Percentiles rank a stretch among this genome's conserved stretches.
Conservation (phyloP, 352 stramenopile genomes). For the Phytopythium delawarense region DNA sequence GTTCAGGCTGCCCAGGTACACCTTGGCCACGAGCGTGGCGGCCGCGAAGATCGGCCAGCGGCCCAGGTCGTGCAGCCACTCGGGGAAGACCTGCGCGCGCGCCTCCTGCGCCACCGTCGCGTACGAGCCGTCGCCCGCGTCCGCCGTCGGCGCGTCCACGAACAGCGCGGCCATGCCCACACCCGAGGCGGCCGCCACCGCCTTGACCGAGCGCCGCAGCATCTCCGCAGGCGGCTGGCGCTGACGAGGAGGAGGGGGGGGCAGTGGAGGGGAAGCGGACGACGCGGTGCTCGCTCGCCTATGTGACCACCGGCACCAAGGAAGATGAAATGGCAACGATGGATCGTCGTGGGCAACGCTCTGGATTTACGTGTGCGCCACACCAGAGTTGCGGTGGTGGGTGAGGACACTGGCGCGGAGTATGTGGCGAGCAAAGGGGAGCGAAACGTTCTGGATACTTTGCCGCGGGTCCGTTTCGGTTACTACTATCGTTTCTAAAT, state of each 20-base stretch:
- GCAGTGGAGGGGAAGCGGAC: neutral
- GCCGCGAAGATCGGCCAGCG: constrained; percentile 43
- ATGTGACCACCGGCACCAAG: neutral
- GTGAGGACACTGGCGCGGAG: neutral
- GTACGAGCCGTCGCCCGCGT: constrained; percentile 51
- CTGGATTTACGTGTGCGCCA: neutral
- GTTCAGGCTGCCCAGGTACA: constrained; percentile 58
- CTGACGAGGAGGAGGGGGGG: neutral
- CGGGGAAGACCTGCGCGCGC: constrained; percentile 43
- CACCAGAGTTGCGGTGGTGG: neutral
- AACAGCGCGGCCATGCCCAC: constrained; percentile 31
- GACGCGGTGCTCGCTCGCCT: neutral
- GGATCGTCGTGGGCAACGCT: neutral
- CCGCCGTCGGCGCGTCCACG: constrained; percentile 55
- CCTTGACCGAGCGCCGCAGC: constrained; percentile 20
- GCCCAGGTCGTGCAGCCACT: constrained; percentile 62
- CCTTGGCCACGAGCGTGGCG: constrained; percentile 45
- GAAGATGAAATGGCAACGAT: neutral
- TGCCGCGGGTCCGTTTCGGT: no score
- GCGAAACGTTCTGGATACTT: neutral
- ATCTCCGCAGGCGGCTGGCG: constrained; percentile 8
- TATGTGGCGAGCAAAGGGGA: neutral
- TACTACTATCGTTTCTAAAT: no score
- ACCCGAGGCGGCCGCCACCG: constrained; percentile 10
- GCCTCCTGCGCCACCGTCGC: constrained; percentile 7